Evolutionary conservation across 768 basidiomycete species (phyloP), one percentile per base, ranked within the genome.

Genomic region (Tricholoma sp.): DNA sequence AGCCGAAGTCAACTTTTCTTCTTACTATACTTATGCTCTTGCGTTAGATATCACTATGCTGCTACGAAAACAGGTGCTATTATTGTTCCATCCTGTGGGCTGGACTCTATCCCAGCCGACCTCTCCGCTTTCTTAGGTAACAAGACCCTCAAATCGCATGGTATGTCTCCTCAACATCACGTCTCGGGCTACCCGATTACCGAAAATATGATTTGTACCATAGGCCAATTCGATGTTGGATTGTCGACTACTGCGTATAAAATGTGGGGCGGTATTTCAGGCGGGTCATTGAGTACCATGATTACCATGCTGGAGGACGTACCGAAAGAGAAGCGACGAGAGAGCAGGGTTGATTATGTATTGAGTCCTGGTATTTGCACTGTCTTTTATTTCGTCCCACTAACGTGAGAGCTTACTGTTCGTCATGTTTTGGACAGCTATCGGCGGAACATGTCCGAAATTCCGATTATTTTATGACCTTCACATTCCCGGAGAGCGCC

Each of bases 31-130:
- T 50, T 57, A 59, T 55, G 46, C 61, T 54, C 54, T 64, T 32
- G 55, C 57, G 50, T 37, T 18, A 92, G 89, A 57, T 86, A 82
- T 64, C 85, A 94, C 68, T 88, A 81, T 61, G 68, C 77, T 10
- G 94, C 94, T 0, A 82, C 78, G 9, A 83, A 85, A 65, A 84
- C 81, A 1, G 81, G 83, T 45, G 77, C 91, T 5, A 80, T 91
- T 60, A 87, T 98, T 61, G 79, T 97, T 18, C 91, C 91, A 21
- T 77, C 84, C 1, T 89, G 85, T 54, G 93, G 87, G 2, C 79
- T 89, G 58, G 90, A 92, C 67, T 91, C 89, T 1, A 64, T 91
- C 27, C 90, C 90, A 3, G 83, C 86, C 3, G 93, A 97, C 66
- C 67, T 88, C 45, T 70, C 81, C 10, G 81, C 83, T 0, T 86